phyloP scores from a whole-genome alignment of 139 green algal species.

The Zygnema cylindricum region DNA sequence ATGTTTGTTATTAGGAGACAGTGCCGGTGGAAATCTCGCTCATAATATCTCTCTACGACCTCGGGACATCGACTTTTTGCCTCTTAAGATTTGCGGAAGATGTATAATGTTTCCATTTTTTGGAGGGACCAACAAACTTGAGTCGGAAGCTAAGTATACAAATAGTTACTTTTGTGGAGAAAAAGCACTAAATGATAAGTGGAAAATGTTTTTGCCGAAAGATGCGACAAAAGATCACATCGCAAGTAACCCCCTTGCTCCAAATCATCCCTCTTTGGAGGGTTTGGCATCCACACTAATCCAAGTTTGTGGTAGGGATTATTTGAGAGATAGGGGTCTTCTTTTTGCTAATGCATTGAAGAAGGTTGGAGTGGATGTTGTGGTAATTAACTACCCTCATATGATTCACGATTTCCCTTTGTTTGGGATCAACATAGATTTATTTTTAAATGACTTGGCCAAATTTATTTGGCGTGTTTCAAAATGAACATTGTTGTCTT shows the following conservation, averaged over 20 bases:
- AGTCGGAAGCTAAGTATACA: background rate
- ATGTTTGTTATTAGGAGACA: conserved; percentile 38
- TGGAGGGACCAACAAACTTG: background rate
- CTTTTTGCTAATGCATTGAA: conserved; percentile 25
- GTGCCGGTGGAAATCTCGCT: conserved; percentile 36
- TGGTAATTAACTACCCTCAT: background rate
- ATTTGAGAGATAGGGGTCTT: background rate
- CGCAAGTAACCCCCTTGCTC: conserved; percentile 15
- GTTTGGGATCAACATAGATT: background rate
- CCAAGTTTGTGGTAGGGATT: conserved; percentile 2
- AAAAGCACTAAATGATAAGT: background rate
- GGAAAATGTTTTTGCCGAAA: conserved; percentile 22
- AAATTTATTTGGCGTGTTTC: background rate
- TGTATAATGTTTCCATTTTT: conserved; percentile 39
- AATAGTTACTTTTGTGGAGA: conserved; percentile 1
- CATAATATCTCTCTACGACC: conserved; percentile 19
- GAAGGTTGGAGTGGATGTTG: background rate
- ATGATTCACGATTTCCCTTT: conserved; percentile 5
- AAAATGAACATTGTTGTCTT: no score
- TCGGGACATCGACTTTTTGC: background rate
- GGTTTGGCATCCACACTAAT: conserved; percentile 9
- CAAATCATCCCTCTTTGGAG: background rate
- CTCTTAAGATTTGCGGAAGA: background rate
- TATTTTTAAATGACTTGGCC: background rate
- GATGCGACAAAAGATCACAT: conserved; percentile 1